Evolutionary conservation across 768 basidiomycete species (phyloP), one percentile per base, ranked within the genome.

Genomic region (Lyophyllum semitale): DNA sequence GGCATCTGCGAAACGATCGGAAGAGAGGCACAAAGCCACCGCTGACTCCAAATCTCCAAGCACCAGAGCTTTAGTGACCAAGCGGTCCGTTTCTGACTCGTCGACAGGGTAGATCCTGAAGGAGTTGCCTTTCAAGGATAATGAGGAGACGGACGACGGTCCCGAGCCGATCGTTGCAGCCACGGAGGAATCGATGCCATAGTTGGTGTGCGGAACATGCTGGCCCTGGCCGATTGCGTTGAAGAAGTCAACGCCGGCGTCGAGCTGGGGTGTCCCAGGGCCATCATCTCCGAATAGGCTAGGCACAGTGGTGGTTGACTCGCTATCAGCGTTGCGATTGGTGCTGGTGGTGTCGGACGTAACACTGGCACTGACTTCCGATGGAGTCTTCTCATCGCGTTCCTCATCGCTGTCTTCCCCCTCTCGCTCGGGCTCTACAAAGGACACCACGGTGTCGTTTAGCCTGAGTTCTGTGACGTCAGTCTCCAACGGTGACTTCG

Each of bases 31-130:
- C 1, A 98, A 78, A 2, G 90, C 86, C 17, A 98, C 97, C 1
- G 97, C 96, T 15, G 87, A 89, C 62, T 84, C 82, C 59, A 98
- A 98, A 69, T 99, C 95, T n/a, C 97, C 96, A 9, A 98, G 78
- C 2, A 99, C 93, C 35, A 98, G 80, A 2, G 96, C 91, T 65
- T 93, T 93, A 1, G 96, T 97, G 60, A 98, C 81, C 15, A 99
- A 77, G 18, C 85, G 79, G 64, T 98, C 95, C 0, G 87, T 86
- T 58, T 96, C 91, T 9, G 87, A 88, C 70, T 96, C 95, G 38
- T 93, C 89, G 8, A 75, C 65, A 0, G 95, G 92, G 66, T 95
- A 96, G 59, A 98, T 95, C 71, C 80, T 87, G 80, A 99, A 99
- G 1, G 87, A 88, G 60, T 87, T 89, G 59, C 77, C 85, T 73